These are phyloP conservation scores for Bryum argenteum DNA, from an alignment of 225 moss, liverwort and hornwort species.

Conservation along the genomic window DNA sequence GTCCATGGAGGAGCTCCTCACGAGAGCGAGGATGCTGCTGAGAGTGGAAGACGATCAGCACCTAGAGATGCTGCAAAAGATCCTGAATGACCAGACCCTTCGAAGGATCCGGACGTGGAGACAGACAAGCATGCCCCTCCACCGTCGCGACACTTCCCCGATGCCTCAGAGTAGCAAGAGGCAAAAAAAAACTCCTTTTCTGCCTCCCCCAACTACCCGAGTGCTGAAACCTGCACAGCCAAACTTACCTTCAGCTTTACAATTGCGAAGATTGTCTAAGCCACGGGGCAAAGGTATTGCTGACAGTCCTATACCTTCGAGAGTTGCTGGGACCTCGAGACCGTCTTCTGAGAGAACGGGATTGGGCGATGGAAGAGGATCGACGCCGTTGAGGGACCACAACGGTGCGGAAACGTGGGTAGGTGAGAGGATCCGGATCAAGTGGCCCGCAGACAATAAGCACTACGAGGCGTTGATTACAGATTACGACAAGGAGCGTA, in stretches of 20 bases:
- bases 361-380: constrained; percentile 21
- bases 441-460: no score
- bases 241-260: constrained; percentile 60
- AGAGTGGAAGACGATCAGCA: constrained; percentile 93
- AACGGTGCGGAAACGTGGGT: constrained; percentile 47
- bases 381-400: constrained; percentile 21
- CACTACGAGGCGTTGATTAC: constrained; percentile 63
- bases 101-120: constrained; percentile 77
- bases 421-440: constrained; percentile 65
- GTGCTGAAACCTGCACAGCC: constrained; percentile 58
- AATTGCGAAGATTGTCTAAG: constrained; percentile 23
- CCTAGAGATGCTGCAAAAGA: constrained; percentile 74
- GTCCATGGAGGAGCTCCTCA: constrained; percentile 83
- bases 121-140: constrained; percentile 38
- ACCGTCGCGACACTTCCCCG: constrained; percentile 75
- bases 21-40: constrained; percentile 81
- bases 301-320: not conserved
- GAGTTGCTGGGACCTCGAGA: constrained; percentile 23
- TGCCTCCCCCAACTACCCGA: constrained; percentile 60
- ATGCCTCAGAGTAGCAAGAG: constrained; percentile 88
- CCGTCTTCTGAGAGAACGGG: not conserved
- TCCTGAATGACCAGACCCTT: constrained; percentile 64
- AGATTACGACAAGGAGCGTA: constrained; percentile 32
- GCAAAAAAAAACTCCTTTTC: constrained; percentile 67
- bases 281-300: constrained; percentile 10